Evolutionary conservation across 345 rosid genomes (phyloP), one percentile per base, ranked within the genome.

Genomic region (Heritiera littoralis): DNA sequence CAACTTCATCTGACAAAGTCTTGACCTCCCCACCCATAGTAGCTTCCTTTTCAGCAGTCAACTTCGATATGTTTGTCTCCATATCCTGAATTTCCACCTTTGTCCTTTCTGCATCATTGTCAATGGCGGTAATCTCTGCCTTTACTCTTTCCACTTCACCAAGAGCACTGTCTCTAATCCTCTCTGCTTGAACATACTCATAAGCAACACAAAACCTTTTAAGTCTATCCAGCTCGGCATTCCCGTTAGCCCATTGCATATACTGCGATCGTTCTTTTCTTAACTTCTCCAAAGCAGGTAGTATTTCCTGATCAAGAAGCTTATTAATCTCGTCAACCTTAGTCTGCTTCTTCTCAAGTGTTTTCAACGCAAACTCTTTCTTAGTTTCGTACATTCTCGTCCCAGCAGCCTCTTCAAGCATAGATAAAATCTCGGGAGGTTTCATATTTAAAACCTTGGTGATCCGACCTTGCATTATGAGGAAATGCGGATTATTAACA

Each of bases 361-460:
- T 96, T 88, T 93, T 96, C 56, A 96, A 52, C 0, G 98, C 98
- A 69, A 90, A 89, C 56, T 94, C 98, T 80, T 96, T 94, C 88
- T 96, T 96, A 60, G 93, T 96, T 82, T 96, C 99, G 8, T 96
- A 96, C 99, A 96, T 96, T 85, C 99, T 89, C 11, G 99, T 96
- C 55, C 99, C 99, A 60, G 98, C 98, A 80, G 98, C 99, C 92
- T 96, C 99, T 84, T 96, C 99, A 28, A 96, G 97, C 99, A 96
- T 96, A 14, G 99, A 96, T 52, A 94, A 77, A 49, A 92, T 96
- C 90, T 94, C 98, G 0, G 98, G 99, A 51, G 99, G 98, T 84
- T 96, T 96, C 99, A 96, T 96, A 77, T 96, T 94, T 64, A 96
- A 78, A 23, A 96, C 99, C 87, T 96, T 96, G 32, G 99, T 94